Base-by-base conservation (phyloP, 192 early-diverging fungal genomes). In the Dispira simplex region DNA sequence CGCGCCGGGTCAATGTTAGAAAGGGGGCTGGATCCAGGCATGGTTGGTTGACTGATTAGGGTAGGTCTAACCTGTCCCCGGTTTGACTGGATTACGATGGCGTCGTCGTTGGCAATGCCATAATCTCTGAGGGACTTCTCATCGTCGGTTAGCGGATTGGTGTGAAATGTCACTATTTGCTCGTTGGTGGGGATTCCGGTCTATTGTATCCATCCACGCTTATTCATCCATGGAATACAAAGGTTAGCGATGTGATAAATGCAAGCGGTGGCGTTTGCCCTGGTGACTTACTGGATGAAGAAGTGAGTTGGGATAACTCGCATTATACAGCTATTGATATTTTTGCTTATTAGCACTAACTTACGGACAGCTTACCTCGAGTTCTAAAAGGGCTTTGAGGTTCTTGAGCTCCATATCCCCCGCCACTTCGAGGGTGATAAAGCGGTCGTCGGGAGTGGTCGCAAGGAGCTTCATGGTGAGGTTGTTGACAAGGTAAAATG, bases 141-240 rank as follows among this genome's bases (percentile, higher is more conserved):
- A 0, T 69, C 69, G 46, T 88, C 84, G 2, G 57, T 65, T 9
- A 94, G 76, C 66, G 72, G 74, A 11, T 62, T 62, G 14, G 87
- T 86, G 59, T 94, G 84, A 70, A 85, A 79, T 60, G 72, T 67
- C 32, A 98, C 58, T 1, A 64, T 48, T 69, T 93, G 92, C 28
- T 81, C 72, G 9, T 52, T 70, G 13, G 79, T 67, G 3, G 88
- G 76, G 49, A 88, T 82, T 14, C 76, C 72, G 63, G 86, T 84
- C 82, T 88, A 67, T n/a, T 14, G 54, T 39, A 39, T 6, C 1
- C 32, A 39, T 6, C 6, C 32, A 39, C 6, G 32, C 6, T 39
- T 39, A 39, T 39, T 39, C 32, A 39, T 39, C 6, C 32, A 39
- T 4, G 32, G 32, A 39, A 39, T 39, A 6, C 32, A 39, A 39